Evolutionary conservation across 169 alveolate genomes (phyloP).

Genomic region (Theileria orientalis): DNA sequence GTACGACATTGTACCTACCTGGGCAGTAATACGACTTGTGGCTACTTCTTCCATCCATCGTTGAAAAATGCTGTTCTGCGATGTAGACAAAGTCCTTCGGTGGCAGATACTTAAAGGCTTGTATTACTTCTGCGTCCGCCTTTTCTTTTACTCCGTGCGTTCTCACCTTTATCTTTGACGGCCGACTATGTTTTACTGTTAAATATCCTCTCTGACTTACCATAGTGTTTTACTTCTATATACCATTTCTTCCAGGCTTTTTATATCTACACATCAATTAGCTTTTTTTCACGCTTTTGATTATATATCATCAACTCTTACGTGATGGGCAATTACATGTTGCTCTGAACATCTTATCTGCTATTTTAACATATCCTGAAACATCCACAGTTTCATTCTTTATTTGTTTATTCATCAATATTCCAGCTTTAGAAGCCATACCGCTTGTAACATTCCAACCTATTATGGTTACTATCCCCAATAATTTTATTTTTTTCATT

Average conservation of each 20-base stretch:
- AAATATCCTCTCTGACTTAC: background rate
- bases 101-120: conserved; percentile 30
- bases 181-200: conserved; percentile 10
- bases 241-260: conserved; percentile 56
- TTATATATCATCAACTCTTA: conserved; percentile 1
- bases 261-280: conserved; percentile 22
- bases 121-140: conserved; percentile 16
- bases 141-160: conserved; percentile 4
- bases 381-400: conserved; percentile 31
- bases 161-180: conserved; percentile 60
- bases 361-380: conserved; percentile 44
- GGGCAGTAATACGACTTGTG: conserved; percentile 47
- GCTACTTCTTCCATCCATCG: conserved; percentile 54
- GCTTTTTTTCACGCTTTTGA: background rate
- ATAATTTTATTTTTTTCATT: too few species aligned
- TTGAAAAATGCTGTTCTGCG: conserved; percentile 14
- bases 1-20: too few species aligned
- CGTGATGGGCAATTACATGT: conserved; percentile 66
- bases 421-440: conserved; percentile 23
- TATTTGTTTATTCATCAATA: background rate
- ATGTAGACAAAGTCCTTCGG: conserved; percentile 50
- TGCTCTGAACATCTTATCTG: conserved; percentile 42
- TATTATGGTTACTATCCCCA: too few species aligned
- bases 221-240: conserved; percentile 56
- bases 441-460: background rate